These are phyloP conservation scores for Colletotrichum sp. DNA, from an alignment of 2,329 filamentous ascomycete species.

Conservation along the genomic window DNA sequence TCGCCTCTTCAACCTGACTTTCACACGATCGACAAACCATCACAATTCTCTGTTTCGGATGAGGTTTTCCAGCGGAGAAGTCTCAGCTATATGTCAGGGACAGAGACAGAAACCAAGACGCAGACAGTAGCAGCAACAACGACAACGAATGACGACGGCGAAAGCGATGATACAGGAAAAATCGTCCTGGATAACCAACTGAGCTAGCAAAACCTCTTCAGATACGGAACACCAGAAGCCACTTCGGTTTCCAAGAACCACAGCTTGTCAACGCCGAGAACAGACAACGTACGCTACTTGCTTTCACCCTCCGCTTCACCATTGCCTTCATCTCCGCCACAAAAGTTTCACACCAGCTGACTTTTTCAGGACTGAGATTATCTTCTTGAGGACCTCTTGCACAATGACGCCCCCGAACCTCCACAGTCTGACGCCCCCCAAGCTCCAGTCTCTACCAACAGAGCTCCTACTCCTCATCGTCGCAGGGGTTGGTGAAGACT, in stretches of 20 bases:
- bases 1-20: not conserved
- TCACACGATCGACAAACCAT: not conserved
- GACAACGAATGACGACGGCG: not conserved
- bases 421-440: too few relatives aligned
- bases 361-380: too few relatives aligned
- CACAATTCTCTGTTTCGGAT: not conserved
- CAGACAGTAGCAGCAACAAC: not conserved
- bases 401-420: too few relatives aligned
- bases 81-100: not conserved
- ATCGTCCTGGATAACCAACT: rapidly evolving
- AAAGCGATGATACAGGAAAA: not conserved
- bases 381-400: too few relatives aligned
- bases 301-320: too few relatives aligned
- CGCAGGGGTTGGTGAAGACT: too few relatives aligned
- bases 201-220: not conserved
- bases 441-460: too few relatives aligned
- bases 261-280: not conserved
- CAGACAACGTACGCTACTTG: too few relatives aligned
- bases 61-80: too few relatives aligned
- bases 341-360: too few relatives aligned
- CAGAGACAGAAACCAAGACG: not conserved
- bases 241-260: not conserved
- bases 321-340: too few relatives aligned
- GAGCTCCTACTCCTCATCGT: too few relatives aligned
- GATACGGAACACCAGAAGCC: not conserved